A percentile compares a stretch with the other conserved stretches of the same genome.
These are phyloP conservation scores for Platanthera zijinensis DNA, from an alignment of 106 monocot species.

Conservation along the genomic window DNA sequence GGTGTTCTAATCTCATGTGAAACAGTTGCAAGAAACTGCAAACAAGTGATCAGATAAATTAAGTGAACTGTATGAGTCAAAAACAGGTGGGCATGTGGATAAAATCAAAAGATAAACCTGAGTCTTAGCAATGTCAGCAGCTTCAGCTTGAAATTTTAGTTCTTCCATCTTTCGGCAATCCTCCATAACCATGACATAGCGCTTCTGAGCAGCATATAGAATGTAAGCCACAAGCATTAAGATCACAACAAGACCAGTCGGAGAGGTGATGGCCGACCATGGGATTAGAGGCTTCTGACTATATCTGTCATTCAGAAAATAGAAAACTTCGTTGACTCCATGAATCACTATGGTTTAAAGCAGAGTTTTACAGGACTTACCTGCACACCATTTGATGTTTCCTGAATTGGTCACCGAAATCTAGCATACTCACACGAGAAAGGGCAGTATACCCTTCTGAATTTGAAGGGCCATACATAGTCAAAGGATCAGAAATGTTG, in stretches of 20 bases:
- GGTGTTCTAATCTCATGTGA: conserved; percentile 99
- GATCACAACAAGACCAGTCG: conserved; percentile 60
- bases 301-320: conserved; percentile 43
- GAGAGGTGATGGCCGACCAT: conserved; percentile 45
- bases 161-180: conserved; percentile 89
- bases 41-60: neutral
- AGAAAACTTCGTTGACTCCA: conserved; percentile 4
- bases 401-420: conserved; percentile 95
- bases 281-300: conserved; percentile 60
- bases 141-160: conserved; percentile 92
- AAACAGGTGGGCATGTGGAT: neutral
- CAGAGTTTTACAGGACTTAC: conserved; percentile 19
- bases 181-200: conserved; percentile 63
- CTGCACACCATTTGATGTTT: conserved; percentile 91
- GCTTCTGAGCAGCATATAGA: conserved; percentile 54
- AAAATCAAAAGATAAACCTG: conserved; percentile 42
- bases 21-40: conserved; percentile 95
- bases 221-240: conserved; percentile 54
- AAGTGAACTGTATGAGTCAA: neutral
- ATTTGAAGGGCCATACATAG: conserved; percentile 84
- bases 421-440: conserved; percentile 67
- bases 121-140: conserved; percentile 97
- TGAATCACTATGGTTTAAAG: neutral
- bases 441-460: conserved; percentile 43
- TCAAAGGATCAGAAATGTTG: conserved; percentile 67